Evolutionary conservation across 2,329 filamentous ascomycete species (phyloP).

Genomic region (Calonectria leucothoes): DNA sequence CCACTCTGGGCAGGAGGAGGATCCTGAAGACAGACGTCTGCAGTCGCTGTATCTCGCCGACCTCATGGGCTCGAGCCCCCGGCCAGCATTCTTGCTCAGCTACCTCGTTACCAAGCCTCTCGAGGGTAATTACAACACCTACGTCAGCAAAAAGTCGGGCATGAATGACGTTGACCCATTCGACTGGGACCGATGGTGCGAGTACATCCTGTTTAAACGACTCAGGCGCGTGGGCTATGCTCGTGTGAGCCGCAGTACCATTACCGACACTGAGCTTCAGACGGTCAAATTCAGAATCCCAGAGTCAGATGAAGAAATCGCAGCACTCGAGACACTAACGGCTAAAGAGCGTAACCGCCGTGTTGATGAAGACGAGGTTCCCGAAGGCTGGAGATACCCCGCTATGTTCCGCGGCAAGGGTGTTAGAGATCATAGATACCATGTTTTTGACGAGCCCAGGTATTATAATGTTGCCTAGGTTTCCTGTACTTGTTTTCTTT

Average conservation of each 20-base stretch:
- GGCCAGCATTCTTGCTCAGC: conserved; percentile 86
- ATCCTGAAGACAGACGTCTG: conserved; percentile 88
- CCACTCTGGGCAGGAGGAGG: conserved; percentile 98
- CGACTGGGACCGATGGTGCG: conserved; percentile 98
- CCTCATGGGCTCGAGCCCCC: conserved; percentile 84
- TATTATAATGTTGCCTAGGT: conserved; percentile 63
- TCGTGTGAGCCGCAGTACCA: conserved; percentile 86
- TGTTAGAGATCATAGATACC: conserved; percentile 89
- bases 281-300: conserved; percentile 95
- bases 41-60: conserved; percentile 88
- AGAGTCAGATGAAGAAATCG: conserved; percentile 66
- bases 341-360: conserved; percentile 67
- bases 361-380: conserved; percentile 78
- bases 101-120: conserved; percentile 93
- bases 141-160: conserved; percentile 85
- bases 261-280: conserved; percentile 97
- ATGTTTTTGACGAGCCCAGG: conserved; percentile 93
- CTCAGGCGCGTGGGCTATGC: conserved; percentile 90
- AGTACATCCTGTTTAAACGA: conserved; percentile 97
- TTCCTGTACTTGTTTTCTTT: conserved; percentile 4
- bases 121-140: conserved; percentile 96
- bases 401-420: conserved; percentile 85
- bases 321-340: conserved; percentile 52
- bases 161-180: conserved; percentile 95
- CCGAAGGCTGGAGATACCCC: conserved; percentile 85